A percentile compares a stretch with the other conserved stretches of the same genome.
These are phyloP conservation scores for Fusarium scirpi DNA, from an alignment of 2,329 filamentous ascomycete genomes.

Conservation along the genomic window DNA sequence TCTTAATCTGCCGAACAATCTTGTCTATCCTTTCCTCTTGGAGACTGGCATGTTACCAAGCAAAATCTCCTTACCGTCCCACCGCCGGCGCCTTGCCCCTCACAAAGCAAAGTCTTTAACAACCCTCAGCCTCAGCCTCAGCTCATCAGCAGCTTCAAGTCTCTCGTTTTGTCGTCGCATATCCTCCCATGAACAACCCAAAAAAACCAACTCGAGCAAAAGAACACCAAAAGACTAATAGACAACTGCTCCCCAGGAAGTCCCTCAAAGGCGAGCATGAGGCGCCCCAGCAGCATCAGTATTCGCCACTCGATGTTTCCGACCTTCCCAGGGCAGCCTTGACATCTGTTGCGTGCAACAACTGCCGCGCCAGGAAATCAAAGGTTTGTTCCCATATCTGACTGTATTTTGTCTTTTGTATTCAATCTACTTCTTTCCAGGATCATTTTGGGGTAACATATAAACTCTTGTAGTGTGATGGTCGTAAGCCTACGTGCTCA, in stretches of 20 bases:
- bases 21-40: neutral
- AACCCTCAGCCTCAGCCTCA: neutral
- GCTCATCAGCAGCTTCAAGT: neutral
- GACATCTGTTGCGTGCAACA: slow-evolving; percentile 29
- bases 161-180: neutral
- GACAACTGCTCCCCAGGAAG: slow-evolving; percentile 21
- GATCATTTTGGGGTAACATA: slow-evolving; percentile 12
- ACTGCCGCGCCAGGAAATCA: slow-evolving; percentile 21
- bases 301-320: slow-evolving; percentile 6
- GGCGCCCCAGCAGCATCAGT: neutral
- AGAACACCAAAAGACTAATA: slow-evolving; percentile 17
- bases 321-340: slow-evolving; percentile 7
- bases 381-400: slow-evolving; percentile 31
- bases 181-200: slow-evolving; percentile 9
- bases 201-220: slow-evolving; percentile 14
- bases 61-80: neutral
- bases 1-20: neutral
- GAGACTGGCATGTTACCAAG: neutral
- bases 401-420: too few species aligned
- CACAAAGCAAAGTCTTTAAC: neutral
- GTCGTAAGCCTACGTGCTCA: slow-evolving; percentile 23
- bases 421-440: too few species aligned
- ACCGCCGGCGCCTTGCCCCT: neutral
- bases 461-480: slow-evolving; percentile 19
- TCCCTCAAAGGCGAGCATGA: neutral